Percentiles rank a stretch among this genome's conserved stretches.
phyloP scores from a whole-genome alignment of 2,329 filamentous ascomycete genomes.

The Polytolypa hystricis region DNA sequence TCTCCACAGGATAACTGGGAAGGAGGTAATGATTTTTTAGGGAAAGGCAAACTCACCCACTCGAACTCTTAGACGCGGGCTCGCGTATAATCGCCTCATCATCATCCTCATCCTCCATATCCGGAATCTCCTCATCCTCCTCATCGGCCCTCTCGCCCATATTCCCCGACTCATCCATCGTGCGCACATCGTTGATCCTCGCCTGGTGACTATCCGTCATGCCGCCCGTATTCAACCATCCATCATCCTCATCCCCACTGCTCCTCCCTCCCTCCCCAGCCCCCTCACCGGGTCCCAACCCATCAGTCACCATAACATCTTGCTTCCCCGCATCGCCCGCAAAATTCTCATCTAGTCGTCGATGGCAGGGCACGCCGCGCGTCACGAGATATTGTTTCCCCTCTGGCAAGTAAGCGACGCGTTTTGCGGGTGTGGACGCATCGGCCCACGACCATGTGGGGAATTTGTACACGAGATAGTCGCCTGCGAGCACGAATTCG shows the following conservation, averaged over 20 bases:
- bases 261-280: constrained; percentile 23
- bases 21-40: constrained; percentile 2
- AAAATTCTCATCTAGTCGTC: constrained; percentile 85
- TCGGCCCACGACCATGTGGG: constrained; percentile 96
- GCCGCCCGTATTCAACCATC: constrained; percentile 83
- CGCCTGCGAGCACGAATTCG: constrained; percentile 89
- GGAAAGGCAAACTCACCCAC: constrained; percentile 38
- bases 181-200: constrained; percentile 69
- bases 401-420: constrained; percentile 67
- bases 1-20: neutral
- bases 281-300: constrained; percentile 44
- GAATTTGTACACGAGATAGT: constrained; percentile 98
- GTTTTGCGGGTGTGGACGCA: constrained; percentile 67
- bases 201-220: constrained; percentile 60
- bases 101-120: constrained; percentile 92
- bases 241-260: constrained; percentile 59
- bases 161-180: constrained; percentile 80
- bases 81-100: constrained; percentile 94
- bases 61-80: constrained; percentile 38
- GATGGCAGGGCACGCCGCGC: constrained; percentile 84
- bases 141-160: constrained; percentile 60
- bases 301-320: constrained; percentile 74
- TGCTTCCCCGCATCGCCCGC: constrained; percentile 78
- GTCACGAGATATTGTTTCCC: constrained; percentile 95
- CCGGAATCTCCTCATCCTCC: constrained; percentile 82